Conservation (phyloP, 306 rosid species). For the Gastrolobium bilobum region DNA sequence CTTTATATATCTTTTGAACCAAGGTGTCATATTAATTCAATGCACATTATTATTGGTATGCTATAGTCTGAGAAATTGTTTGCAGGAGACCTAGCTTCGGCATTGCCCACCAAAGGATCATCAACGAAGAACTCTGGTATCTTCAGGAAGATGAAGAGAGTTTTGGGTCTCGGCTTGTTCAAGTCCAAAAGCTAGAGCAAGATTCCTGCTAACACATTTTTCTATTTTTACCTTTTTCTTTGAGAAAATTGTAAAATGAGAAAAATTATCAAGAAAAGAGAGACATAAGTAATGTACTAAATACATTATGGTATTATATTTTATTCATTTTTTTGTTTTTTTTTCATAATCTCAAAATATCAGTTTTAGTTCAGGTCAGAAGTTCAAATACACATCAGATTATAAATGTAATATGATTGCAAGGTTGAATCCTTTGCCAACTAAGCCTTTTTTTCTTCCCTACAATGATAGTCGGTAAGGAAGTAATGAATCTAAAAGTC, state of each 20-base stretch:
- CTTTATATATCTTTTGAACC: neutral
- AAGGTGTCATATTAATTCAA: neutral
- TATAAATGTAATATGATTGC: too few species aligned
- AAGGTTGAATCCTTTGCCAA: too few species aligned
- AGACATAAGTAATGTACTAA: neutral
- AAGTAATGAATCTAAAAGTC: too few species aligned
- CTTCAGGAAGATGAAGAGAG: constrained; percentile 54
- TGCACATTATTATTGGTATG: neutral
- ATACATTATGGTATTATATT: constrained; percentile 14
- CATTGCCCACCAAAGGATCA: neutral
- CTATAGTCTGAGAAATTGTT: constrained; percentile 14
- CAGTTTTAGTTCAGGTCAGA: too few species aligned
- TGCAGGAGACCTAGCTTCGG: constrained; percentile 47
- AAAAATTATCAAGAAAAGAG: neutral
- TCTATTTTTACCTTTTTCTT: neutral
- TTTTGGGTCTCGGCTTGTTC: constrained; percentile 53
- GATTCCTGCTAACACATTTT: neutral
- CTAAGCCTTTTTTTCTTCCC: too few species aligned
- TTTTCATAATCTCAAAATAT: too few species aligned
- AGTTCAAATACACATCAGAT: too few species aligned
- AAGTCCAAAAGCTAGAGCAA: constrained; percentile 44
- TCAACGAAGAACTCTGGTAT: constrained; percentile 12
- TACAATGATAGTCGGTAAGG: too few species aligned
- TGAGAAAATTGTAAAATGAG: neutral
- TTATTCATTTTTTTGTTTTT: constrained; percentile 21